Evolutionary conservation across 768 basidiomycete genomes (phyloP), one percentile per base, ranked within the genome.

Genomic region (Cystofilobasidium bisporidii): DNA sequence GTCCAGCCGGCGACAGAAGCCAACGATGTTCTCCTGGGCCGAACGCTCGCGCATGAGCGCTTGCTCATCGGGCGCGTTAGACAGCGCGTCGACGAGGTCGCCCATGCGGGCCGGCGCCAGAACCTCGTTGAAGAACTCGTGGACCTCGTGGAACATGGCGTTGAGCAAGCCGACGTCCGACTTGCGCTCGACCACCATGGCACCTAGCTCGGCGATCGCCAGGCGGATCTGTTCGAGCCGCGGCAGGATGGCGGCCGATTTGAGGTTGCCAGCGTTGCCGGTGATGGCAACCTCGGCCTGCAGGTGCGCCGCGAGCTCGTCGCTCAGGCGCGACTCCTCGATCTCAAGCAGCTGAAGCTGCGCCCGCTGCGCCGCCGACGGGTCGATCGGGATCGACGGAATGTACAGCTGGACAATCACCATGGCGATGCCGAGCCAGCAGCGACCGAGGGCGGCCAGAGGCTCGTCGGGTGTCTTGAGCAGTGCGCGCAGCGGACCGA

Each of bases 381-480:
- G 96, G 75, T 99, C 96, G 59, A 97, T 78, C 2, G 93, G 91
- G 1, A 83, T 78, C 75, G 90, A 83, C 0, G 96, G 91, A 45
- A 98, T 80, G 73, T 87, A 86, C 24, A 93, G 81, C 4, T 86
- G 80, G 28, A 91, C 74, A 30, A 92, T 76, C 63, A 85, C 71
- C 22, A 80, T 80, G 55, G 83, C 81, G 59, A 88, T 73, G 1
- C 81, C 81, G 38, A 89, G 78, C 85, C 87, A 93, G 53, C 79
- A 75, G 24, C 74, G 74, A 15, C 82, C 84, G 11, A 83, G 63
- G 61, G 50, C 65, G 74, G 78, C 80, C 78, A 67, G 77, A 45
- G 61, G 36, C 17, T 57, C 72, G 72, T 58, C 56, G 70, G 70
- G 61, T 53, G 72, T 20, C 11, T 9, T 17, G 3, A 57, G 36